Conservation (phyloP, 2,329 filamentous ascomycete genomes). For the Didymella exigua region DNA sequence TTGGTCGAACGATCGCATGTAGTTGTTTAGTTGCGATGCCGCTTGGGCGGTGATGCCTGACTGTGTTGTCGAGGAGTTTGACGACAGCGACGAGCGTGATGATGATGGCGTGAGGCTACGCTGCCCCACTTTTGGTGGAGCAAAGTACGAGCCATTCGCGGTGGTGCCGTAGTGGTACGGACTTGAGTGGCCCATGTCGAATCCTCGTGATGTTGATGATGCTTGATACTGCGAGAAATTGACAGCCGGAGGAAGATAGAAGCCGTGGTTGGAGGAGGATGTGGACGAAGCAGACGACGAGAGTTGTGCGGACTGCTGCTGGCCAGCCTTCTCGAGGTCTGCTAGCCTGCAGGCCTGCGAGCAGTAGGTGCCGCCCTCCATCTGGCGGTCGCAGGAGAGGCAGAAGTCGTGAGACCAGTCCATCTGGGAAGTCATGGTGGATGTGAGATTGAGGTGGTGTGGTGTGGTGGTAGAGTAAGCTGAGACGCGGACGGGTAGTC, state of each 20-base stretch:
- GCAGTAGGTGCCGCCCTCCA: constrained; percentile 79
- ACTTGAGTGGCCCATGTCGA: constrained; percentile 53
- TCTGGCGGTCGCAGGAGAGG: constrained; percentile 90
- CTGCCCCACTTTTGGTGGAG: constrained; percentile 29
- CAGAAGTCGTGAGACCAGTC: constrained; percentile 91
- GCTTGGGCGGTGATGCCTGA: constrained; percentile 74
- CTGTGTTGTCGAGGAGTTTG: constrained; percentile 62
- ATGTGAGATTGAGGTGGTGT: neutral
- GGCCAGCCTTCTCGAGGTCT: constrained; percentile 75
- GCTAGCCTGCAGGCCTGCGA: constrained; percentile 88
- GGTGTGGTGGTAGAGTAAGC: constrained; percentile 8
- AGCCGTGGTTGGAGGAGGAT: constrained; percentile 58
- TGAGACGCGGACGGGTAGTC: constrained; percentile 7
- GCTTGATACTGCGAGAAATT: constrained; percentile 71
- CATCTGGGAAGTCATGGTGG: constrained; percentile 51
- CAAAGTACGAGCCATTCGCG: constrained; percentile 47
- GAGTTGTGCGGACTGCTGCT: constrained; percentile 47
- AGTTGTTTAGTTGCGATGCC: constrained; percentile 79
- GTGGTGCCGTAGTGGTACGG: constrained; percentile 47
- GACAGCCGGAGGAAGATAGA: constrained; percentile 75
- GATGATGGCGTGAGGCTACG: constrained; percentile 65
- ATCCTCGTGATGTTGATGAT: constrained; percentile 54
- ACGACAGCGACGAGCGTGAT: constrained; percentile 83
- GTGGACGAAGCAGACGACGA: constrained; percentile 62
- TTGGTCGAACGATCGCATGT: constrained; percentile 88